These are phyloP conservation scores for Aristolochia fimbriata DNA, from an alignment of 164 flowering plant genomes.

Conservation along the genomic window DNA sequence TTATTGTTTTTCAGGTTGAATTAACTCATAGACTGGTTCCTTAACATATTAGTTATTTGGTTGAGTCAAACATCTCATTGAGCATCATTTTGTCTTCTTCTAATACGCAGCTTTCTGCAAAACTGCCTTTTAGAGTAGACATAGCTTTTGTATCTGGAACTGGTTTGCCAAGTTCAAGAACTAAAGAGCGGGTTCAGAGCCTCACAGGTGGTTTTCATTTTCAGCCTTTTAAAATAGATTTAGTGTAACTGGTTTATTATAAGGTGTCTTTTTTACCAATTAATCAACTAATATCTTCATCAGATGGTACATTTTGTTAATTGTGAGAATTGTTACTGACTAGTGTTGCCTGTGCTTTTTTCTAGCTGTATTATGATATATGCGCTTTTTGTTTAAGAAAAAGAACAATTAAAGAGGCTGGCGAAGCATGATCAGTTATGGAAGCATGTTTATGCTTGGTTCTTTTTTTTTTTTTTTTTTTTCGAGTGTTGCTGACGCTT, in stretches of 20 bases:
- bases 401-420: too few relatives aligned
- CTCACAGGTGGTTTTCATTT: slow-evolving; percentile 52
- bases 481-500: too few relatives aligned
- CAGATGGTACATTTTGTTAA: not conserved
- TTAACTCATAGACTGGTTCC: too few relatives aligned
- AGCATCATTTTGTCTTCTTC: too few relatives aligned
- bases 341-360: not conserved
- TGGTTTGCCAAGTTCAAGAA: slow-evolving; percentile 34
- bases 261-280: not conserved
- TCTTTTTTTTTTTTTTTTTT: too few relatives aligned
- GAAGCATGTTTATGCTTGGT: too few relatives aligned
- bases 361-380: too few relatives aligned
- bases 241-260: not conserved
- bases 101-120: slow-evolving; percentile 52
- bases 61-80: too few relatives aligned
- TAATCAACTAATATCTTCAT: not conserved
- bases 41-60: too few relatives aligned
- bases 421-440: too few relatives aligned
- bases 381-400: too few relatives aligned
- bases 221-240: not conserved
- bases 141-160: slow-evolving; percentile 71
- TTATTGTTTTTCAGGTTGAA: slow-evolving; percentile 80
- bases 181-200: slow-evolving; percentile 51
- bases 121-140: slow-evolving; percentile 61
- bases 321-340: not conserved